These are phyloP conservation scores for Melastoma malabathricum DNA, from an alignment of 345 rosid species.

Conservation along the genomic window DNA sequence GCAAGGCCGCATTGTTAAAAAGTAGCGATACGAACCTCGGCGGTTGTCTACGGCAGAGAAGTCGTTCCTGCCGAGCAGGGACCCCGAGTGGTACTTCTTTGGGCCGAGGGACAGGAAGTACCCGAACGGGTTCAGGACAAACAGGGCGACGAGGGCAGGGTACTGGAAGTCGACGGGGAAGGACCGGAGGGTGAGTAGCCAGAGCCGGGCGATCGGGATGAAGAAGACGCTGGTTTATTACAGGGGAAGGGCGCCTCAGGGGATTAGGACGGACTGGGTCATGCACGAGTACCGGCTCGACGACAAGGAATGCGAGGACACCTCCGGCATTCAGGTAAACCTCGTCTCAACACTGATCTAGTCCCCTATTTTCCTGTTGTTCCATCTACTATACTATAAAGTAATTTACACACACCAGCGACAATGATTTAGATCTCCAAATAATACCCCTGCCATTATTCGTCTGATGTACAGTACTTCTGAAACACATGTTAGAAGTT, in stretches of 20 bases:
- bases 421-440: too few relatives aligned
- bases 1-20: not conserved
- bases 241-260: conserved; percentile 87
- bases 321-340: conserved; percentile 66
- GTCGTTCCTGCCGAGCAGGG: conserved; percentile 81
- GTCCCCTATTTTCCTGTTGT: too few relatives aligned
- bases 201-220: conserved; percentile 74
- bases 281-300: conserved; percentile 95
- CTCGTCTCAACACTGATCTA: not conserved
- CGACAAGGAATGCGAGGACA: conserved; percentile 71
- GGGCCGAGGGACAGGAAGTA: conserved; percentile 90
- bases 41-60: conserved; percentile 28
- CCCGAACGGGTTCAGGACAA: conserved; percentile 82
- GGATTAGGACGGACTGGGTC: conserved; percentile 79
- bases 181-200: conserved; percentile 57
- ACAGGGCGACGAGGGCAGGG: conserved; percentile 77
- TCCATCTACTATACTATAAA: too few relatives aligned
- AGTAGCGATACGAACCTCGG: too few relatives aligned
- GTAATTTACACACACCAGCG: too few relatives aligned
- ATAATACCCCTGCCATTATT: too few relatives aligned
- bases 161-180: conserved; percentile 92
- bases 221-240: conserved; percentile 90
- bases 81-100: conserved; percentile 91
- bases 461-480: too few relatives aligned
- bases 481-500: too few relatives aligned